phyloP scores from a whole-genome alignment of 148 eudicot genomes.

The Nepenthes gracilis region DNA sequence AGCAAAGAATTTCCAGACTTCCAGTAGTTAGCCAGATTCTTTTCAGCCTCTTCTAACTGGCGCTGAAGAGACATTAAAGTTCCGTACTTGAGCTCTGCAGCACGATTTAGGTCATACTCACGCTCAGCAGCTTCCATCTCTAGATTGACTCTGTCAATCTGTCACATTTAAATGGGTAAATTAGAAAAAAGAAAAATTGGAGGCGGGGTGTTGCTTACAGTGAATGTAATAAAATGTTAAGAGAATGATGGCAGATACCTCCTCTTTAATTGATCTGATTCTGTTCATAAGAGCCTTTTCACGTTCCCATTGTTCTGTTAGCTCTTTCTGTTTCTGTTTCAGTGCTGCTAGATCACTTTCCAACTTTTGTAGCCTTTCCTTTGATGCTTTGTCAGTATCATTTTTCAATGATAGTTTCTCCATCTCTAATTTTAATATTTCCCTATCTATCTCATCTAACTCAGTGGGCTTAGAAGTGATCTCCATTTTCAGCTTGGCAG shows the following conservation, averaged over 20 bases:
- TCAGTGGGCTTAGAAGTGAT: slow-evolving; percentile 97
- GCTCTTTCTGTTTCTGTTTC: slow-evolving; percentile 53
- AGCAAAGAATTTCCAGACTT: slow-evolving; percentile 56
- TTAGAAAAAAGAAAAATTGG: not conserved
- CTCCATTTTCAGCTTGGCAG: slow-evolving; percentile 98
- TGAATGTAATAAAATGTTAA: not conserved
- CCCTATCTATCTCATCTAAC: slow-evolving; percentile 86
- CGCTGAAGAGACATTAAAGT: slow-evolving; percentile 67
- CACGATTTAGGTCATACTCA: slow-evolving; percentile 68
- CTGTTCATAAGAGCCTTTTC: slow-evolving; percentile 59
- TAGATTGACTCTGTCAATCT: slow-evolving; percentile 72
- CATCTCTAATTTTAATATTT: slow-evolving; percentile 78
- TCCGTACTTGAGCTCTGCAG: slow-evolving; percentile 79
- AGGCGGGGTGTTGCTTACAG: too few relatives aligned
- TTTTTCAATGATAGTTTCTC: slow-evolving; percentile 64
- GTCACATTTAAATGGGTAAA: not conserved
- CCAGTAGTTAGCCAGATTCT: slow-evolving; percentile 53
- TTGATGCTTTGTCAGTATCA: slow-evolving; percentile 64
- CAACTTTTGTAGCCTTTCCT: slow-evolving; percentile 54
- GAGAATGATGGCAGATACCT: slow-evolving; percentile 21
- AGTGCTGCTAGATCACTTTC: slow-evolving; percentile 44
- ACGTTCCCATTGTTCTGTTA: slow-evolving; percentile 65
- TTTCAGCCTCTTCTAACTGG: slow-evolving; percentile 68
- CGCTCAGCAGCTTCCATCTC: slow-evolving; percentile 94
- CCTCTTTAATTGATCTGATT: slow-evolving; percentile 62